Conservation (phyloP, 345 rosid species). For the Hibiscus mutabilis region DNA sequence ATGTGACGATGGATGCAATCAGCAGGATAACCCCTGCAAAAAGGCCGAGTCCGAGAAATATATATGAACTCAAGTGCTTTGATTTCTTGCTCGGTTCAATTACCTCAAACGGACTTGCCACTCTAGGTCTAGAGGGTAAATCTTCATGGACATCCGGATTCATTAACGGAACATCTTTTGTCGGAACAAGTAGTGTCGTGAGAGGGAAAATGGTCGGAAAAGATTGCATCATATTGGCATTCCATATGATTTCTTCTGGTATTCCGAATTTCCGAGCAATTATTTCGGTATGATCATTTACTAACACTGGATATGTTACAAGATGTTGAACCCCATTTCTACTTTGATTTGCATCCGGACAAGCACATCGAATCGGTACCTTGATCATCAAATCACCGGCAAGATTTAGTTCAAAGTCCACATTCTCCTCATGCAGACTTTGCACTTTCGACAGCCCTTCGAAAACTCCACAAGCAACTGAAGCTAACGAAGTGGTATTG, state of each 20-base stretch:
- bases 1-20: background rate
- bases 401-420: background rate
- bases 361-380: conserved; percentile 32
- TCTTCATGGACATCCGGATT: conserved; percentile 8
- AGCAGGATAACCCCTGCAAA: conserved; percentile 7
- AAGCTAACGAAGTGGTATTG: conserved; percentile 10
- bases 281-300: conserved; percentile 13
- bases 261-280: conserved; percentile 24
- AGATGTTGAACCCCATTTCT: conserved; percentile 20
- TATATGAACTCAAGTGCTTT: background rate
- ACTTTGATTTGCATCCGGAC: conserved; percentile 20
- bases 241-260: conserved; percentile 6
- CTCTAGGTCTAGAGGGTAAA: conserved; percentile 18
- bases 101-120: conserved; percentile 11
- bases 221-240: conserved; percentile 18
- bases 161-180: conserved; percentile 12
- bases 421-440: conserved; percentile 16
- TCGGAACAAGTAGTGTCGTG: conserved; percentile 30
- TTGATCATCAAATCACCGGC: conserved; percentile 13
- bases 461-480: conserved; percentile 28
- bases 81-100: conserved; percentile 1
- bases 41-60: conserved; percentile 15
- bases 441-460: conserved; percentile 26
- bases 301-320: conserved; percentile 30
- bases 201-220: conserved; percentile 20